Evolutionary conservation across 345 rosid genomes (phyloP).

Genomic region (Carallia pectinifolia): DNA sequence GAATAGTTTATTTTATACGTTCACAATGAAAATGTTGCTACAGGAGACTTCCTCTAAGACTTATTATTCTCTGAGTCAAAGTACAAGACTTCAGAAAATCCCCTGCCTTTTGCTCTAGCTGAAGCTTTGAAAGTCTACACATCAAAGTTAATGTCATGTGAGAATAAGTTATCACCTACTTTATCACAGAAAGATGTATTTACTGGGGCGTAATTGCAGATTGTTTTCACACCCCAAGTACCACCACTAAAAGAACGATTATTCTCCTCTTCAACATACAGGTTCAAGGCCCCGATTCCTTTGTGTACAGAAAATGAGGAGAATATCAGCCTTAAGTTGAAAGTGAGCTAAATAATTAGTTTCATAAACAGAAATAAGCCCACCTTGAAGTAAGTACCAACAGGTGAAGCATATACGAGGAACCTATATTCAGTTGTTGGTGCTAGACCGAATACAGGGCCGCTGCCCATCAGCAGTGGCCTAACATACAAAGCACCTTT

Average conservation of each 20-base stretch:
- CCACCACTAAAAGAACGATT: constrained; percentile 66
- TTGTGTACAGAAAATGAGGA: constrained; percentile 35
- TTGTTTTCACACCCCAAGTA: constrained; percentile 63
- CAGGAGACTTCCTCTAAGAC: not conserved
- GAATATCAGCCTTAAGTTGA: constrained; percentile 6
- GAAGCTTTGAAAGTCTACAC: not conserved
- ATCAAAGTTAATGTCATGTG: not conserved
- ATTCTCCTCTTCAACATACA: constrained; percentile 54
- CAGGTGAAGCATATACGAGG: constrained; percentile 62
- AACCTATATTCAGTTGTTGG: constrained; percentile 54
- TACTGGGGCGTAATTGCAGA: constrained; percentile 50
- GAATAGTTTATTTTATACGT: not conserved
- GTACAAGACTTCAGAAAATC: not conserved
- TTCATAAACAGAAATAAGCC: not conserved
- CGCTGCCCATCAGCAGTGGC: constrained; percentile 52
- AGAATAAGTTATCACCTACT: not conserved
- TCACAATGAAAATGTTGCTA: not conserved
- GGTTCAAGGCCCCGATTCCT: constrained; percentile 49
- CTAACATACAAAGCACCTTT: constrained; percentile 53
- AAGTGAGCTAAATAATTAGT: not conserved
- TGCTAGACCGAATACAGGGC: constrained; percentile 43
- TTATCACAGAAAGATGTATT: too few relatives aligned
- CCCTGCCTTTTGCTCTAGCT: not conserved
- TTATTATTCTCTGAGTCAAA: not conserved
- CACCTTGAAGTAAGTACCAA: constrained; percentile 81